phyloP scores from a whole-genome alignment of 2,329 filamentous ascomycete species.

The Apiospora sp. region DNA sequence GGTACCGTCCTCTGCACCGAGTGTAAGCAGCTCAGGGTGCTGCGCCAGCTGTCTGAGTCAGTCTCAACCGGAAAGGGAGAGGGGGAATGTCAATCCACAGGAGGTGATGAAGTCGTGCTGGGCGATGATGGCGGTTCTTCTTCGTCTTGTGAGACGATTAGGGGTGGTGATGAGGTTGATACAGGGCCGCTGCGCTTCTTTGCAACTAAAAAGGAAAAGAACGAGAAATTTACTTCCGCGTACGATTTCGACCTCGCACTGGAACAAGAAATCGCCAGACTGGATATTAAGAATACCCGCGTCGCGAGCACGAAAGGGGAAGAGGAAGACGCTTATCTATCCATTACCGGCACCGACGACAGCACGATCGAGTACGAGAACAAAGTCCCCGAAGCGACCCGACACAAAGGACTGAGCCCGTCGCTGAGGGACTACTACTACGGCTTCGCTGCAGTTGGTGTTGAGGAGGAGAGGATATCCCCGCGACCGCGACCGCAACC shows the following conservation, averaged over 20 bases:
- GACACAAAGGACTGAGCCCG: background rate
- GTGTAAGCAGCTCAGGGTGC: background rate
- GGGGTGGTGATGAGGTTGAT: background rate
- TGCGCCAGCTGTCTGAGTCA: background rate
- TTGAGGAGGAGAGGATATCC: background rate
- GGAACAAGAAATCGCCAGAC: background rate
- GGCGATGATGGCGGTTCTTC: background rate
- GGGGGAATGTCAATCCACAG: background rate
- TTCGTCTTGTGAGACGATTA: background rate
- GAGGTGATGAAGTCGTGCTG: background rate
- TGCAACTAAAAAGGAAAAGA: background rate
- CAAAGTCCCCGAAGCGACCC: background rate
- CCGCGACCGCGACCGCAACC: background rate
- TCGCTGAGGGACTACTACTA: background rate
- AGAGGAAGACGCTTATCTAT: background rate
- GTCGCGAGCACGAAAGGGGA: too few relatives aligned
- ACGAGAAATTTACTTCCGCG: background rate
- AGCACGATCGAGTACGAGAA: background rate
- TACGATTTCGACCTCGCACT: conserved; percentile 7
- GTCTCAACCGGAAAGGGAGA: background rate
- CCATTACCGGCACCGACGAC: background rate
- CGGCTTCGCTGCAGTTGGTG: background rate
- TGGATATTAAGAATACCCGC: background rate
- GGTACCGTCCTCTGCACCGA: background rate
- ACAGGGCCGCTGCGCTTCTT: background rate